Evolutionary conservation across 116 monocot genomes (phyloP).

Genomic region (Trichopus zeylanicus): DNA sequence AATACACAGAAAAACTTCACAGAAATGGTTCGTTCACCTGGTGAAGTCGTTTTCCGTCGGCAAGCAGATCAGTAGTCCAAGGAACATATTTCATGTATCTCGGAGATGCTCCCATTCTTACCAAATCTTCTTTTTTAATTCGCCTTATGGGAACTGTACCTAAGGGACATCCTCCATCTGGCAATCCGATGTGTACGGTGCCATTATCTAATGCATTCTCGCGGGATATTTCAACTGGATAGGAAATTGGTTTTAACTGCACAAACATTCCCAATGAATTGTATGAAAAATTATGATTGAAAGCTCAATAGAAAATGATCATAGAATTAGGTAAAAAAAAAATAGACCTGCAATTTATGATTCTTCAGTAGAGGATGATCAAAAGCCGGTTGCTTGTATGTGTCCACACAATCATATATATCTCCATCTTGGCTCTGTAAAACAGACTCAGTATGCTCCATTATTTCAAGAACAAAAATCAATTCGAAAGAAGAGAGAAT

Average conservation of each 20-base stretch:
- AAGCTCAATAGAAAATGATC: not conserved
- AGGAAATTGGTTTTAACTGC: not conserved
- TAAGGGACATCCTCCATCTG: not conserved
- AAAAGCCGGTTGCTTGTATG: not conserved
- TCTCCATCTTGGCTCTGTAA: not conserved
- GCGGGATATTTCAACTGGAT: not conserved
- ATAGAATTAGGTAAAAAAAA: not conserved
- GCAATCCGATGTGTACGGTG: not conserved
- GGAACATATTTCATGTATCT: not conserved
- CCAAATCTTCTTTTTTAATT: not conserved
- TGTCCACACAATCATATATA: conserved; percentile 1
- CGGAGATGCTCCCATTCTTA: not conserved
- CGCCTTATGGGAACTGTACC: not conserved
- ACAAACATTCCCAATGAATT: not conserved
- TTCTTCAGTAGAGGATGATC: not conserved
- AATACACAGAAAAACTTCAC: no score
- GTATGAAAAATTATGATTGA: not conserved
- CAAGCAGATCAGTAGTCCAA: no score
- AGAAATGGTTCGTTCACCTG: no score
- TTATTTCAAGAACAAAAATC: not conserved
- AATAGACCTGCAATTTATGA: not conserved
- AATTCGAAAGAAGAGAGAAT: not conserved
- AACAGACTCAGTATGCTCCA: not conserved
- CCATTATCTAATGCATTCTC: not conserved
- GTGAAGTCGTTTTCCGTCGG: no score